Conservation (phyloP, 2,329 filamentous ascomycete genomes). For the Rutstroemia sydowiana region DNA sequence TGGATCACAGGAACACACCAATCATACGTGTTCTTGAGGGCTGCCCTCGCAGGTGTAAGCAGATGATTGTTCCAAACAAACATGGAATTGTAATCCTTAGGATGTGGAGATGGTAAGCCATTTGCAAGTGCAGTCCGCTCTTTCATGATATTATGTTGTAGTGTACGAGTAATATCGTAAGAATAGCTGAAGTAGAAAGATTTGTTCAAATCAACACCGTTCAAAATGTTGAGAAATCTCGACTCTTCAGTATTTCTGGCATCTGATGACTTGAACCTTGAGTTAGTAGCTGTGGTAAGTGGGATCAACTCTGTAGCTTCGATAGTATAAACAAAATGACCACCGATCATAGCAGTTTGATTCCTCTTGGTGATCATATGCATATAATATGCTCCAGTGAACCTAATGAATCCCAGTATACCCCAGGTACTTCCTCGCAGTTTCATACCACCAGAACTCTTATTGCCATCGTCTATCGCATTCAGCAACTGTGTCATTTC, state of each 20-base stretch:
- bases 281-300: slow-evolving; percentile 61
- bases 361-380: slow-evolving; percentile 91
- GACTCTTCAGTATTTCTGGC: slow-evolving; percentile 77
- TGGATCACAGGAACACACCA: slow-evolving; percentile 97
- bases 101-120: slow-evolving; percentile 50
- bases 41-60: slow-evolving; percentile 62
- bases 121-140: slow-evolving; percentile 66
- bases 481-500: slow-evolving; percentile 92
- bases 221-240: slow-evolving; percentile 80
- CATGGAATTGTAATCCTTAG: slow-evolving; percentile 79
- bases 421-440: slow-evolving; percentile 90
- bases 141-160: slow-evolving; percentile 84
- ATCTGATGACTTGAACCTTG: slow-evolving; percentile 65
- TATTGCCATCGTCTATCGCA: slow-evolving; percentile 92
- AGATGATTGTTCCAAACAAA: slow-evolving; percentile 97
- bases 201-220: slow-evolving; percentile 80
- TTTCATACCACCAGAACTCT: slow-evolving; percentile 80
- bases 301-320: slow-evolving; percentile 90
- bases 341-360: slow-evolving; percentile 91
- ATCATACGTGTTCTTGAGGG: slow-evolving; percentile 75
- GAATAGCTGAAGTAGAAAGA: slow-evolving; percentile 99
- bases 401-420: slow-evolving; percentile 86
- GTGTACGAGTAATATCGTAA: slow-evolving; percentile 86
- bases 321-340: slow-evolving; percentile 92
- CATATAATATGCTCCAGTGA: slow-evolving; percentile 97